A percentile compares a stretch with the other conserved stretches of the same genome.
These are phyloP conservation scores for Hyphopichia khmerensis DNA, from an alignment of 1,139 yeast genomes.

Conservation along the genomic window DNA sequence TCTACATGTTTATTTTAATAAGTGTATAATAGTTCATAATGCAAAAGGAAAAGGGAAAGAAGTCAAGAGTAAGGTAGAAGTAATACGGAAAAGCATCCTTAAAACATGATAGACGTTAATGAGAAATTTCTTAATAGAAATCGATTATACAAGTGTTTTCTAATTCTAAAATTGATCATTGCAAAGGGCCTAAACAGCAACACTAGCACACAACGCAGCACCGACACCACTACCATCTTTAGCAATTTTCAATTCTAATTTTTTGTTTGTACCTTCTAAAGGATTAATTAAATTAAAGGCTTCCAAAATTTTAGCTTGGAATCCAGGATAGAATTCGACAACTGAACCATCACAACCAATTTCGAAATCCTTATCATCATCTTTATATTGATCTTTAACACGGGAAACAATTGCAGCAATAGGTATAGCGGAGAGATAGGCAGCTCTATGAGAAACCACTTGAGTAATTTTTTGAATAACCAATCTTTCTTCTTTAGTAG, in stretches of 20 bases:
- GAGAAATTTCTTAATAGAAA: too few relatives aligned
- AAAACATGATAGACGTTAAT: too few relatives aligned
- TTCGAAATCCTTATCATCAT: constrained; percentile 70
- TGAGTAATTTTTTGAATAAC: constrained; percentile 71
- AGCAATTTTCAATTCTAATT: constrained; percentile 73
- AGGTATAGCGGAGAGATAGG: constrained; percentile 83
- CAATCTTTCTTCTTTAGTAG: constrained; percentile 64
- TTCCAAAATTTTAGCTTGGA: constrained; percentile 70
- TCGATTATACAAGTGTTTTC: too few relatives aligned
- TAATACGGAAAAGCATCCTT: too few relatives aligned
- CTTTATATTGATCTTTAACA: constrained; percentile 42
- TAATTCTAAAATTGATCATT: neutral
- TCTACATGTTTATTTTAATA: too few relatives aligned
- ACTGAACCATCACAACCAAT: constrained; percentile 95
- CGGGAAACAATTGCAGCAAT: constrained; percentile 66
- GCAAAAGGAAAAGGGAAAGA: too few relatives aligned
- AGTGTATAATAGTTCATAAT: too few relatives aligned
- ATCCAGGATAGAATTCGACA: constrained; percentile 88
- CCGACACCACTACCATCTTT: constrained; percentile 97
- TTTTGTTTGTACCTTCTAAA: constrained; percentile 68
- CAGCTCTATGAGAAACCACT: constrained; percentile 83
- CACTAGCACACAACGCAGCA: constrained; percentile 84
- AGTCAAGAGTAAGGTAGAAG: too few relatives aligned
- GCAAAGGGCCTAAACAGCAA: constrained; percentile 15
- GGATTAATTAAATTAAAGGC: constrained; percentile 70